phyloP scores from a whole-genome alignment of 2,329 filamentous ascomycete genomes.

The Microdochium paspali region DNA sequence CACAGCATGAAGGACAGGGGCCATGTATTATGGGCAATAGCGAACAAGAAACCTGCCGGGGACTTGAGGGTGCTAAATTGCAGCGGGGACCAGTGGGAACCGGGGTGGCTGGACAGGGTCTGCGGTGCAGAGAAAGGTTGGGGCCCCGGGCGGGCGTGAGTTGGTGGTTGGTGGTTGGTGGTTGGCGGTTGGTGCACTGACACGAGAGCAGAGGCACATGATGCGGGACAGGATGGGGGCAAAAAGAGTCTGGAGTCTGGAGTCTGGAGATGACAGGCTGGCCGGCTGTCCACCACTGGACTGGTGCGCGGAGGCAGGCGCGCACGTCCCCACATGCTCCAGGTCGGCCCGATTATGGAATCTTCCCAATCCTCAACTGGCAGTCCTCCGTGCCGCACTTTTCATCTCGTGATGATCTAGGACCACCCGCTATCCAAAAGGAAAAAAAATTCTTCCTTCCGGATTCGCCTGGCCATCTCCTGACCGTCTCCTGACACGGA shows the following conservation, averaged over 20 bases:
- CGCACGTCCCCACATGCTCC: background rate
- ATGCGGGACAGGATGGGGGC: background rate
- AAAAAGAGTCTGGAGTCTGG: background rate
- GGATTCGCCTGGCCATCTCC: background rate
- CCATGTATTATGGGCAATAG: too few species aligned
- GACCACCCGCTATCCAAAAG: background rate
- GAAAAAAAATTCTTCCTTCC: background rate
- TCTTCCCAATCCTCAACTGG: background rate
- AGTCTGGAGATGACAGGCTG: too few species aligned
- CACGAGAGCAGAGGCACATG: background rate
- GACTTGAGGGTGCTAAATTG: too few species aligned
- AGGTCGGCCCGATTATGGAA: background rate
- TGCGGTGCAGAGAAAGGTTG: too few species aligned
- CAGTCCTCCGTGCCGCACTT: background rate
- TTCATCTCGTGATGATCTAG: background rate
- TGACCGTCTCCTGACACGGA: too few species aligned
- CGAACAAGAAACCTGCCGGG: too few species aligned
- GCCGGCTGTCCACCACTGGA: too few species aligned
- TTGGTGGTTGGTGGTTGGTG: background rate
- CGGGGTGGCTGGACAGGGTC: too few species aligned
- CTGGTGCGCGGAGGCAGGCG: background rate
- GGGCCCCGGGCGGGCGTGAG: background rate
- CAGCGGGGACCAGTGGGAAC: too few species aligned
- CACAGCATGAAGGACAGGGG: too few species aligned
- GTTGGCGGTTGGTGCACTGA: background rate